These are phyloP conservation scores for Pestalotiopsis sp. DNA, from an alignment of 2,329 filamentous ascomycete genomes.

Conservation along the genomic window DNA sequence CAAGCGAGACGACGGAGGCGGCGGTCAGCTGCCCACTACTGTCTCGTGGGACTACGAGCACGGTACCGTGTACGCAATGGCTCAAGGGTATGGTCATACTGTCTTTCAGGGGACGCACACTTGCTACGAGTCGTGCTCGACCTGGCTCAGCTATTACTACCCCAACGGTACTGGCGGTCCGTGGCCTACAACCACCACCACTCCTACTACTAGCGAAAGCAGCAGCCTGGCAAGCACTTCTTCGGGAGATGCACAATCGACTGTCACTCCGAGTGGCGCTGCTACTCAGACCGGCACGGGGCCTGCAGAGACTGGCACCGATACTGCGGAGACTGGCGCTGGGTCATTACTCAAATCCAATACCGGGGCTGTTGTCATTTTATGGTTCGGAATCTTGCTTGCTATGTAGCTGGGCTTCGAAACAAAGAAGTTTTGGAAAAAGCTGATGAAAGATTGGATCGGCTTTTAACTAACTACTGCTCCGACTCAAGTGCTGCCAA, in stretches of 20 bases:
- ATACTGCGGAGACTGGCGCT: too few species aligned
- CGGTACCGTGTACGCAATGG: conserved; percentile 18
- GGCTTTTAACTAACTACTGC: too few species aligned
- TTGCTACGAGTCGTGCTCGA: conserved; percentile 21
- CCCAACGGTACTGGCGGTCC: conserved; percentile 15
- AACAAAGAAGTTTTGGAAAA: too few species aligned
- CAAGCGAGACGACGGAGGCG: conserved; percentile 16
- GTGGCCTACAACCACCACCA: neutral
- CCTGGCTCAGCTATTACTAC: conserved; percentile 21
- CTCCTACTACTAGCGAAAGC: neutral
- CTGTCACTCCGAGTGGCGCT: too few species aligned
- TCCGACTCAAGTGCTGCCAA: too few species aligned
- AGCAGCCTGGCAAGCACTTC: neutral
- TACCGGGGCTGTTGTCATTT: too few species aligned
- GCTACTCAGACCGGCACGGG: too few species aligned
- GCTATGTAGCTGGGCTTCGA: too few species aligned
- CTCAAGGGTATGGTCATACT: conserved; percentile 9
- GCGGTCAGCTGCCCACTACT: conserved; percentile 3
- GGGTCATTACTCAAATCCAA: too few species aligned
- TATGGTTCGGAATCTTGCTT: too few species aligned
- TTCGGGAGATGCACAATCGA: neutral
- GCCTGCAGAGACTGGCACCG: too few species aligned
- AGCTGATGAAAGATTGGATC: too few species aligned
- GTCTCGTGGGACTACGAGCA: conserved; percentile 20
- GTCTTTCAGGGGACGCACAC: conserved; percentile 24